These are phyloP conservation scores for Raphidocelis subcapitata DNA, from an alignment of 139 green algal species.

Conservation along the genomic window DNA sequence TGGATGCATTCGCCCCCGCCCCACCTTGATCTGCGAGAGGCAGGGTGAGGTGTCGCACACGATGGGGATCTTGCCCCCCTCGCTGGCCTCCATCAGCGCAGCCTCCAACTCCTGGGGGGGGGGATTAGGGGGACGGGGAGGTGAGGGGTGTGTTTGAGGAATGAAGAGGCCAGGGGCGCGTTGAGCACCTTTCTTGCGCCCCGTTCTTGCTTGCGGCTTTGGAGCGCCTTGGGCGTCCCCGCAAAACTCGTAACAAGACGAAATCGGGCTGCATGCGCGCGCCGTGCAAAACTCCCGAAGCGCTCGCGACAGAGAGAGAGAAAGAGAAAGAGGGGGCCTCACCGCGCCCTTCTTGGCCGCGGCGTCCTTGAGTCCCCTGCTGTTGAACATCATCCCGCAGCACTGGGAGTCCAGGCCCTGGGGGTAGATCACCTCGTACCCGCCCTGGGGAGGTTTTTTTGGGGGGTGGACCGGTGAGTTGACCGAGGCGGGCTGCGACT, in stretches of 20 bases:
- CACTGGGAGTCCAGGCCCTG: constrained; percentile 69
- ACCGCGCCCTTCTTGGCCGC: constrained; percentile 52
- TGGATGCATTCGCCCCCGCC: too few relatives aligned
- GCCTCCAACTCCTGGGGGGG: constrained; percentile 66
- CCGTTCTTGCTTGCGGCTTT: too few relatives aligned
- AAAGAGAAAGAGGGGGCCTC: too few relatives aligned
- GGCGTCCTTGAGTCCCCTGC: constrained; percentile 83
- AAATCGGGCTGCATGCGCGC: too few relatives aligned
- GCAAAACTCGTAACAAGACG: too few relatives aligned
- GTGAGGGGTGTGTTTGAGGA: too few relatives aligned
- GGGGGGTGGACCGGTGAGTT: constrained; percentile 7
- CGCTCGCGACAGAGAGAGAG: too few relatives aligned
- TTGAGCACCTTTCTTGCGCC: too few relatives aligned
- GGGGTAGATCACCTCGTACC: constrained; percentile 70
- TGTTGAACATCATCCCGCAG: constrained; percentile 98
- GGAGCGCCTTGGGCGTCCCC: too few relatives aligned
- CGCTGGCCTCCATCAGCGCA: constrained; percentile 80
- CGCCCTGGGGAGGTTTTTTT: neutral
- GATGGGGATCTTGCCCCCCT: constrained; percentile 90
- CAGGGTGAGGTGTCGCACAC: constrained; percentile 93
- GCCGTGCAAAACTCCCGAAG: too few relatives aligned
- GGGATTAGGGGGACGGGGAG: neutral
- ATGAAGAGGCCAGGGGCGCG: too few relatives aligned
- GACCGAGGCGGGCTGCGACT: too few relatives aligned
- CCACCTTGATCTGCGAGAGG: constrained; percentile 66